Evolutionary conservation across 768 basidiomycete genomes (phyloP), one percentile per base, ranked within the genome.

Genomic region (Pulveroboletus sp.): DNA sequence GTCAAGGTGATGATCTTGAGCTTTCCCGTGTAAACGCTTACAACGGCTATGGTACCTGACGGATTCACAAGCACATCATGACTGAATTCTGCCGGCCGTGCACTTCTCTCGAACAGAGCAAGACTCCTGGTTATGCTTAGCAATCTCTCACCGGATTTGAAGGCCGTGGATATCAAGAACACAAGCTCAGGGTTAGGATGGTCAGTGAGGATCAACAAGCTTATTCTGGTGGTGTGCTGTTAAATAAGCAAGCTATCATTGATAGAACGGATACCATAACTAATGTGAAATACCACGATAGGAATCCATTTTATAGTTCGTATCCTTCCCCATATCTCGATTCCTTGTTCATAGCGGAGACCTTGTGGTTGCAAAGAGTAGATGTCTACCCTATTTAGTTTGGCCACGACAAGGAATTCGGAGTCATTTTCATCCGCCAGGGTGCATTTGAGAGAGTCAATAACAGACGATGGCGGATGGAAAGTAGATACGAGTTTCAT

Each of bases 181-280:
- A 90, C 65, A 11, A 91, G 73, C 52, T 83, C 81, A 8, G 89
- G 85, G 31, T 86, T 80, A 1, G 89, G 88, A 57, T 89, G 87
- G 51, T 86, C 86, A 0, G 85, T 77, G 61, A 91, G 74, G 30
- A 89, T 74, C 18, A 89, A 63, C 13, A 91, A 27, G 74, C 74
- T 56, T 68, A 71, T 32, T 59, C 53, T 38, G 70, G 71, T 48
- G 69, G 71, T 69, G 58, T 59, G 55, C 52, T 57, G 46, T 52
- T n/a, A 30, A 53, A 46, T 13, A 45, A 49, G 35, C 38, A 28
- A 55, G 28, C 5, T 27, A 32, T 56, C 35, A 53, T 49, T n/a
- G 43, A 52, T 39, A 46, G 42, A 36, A 35, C 30, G 43, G 39
- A 44, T 14, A 14, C 10, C 11, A 37, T 30, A 31, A 40, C 24